phyloP scores from a whole-genome alignment of 164 flowering plant genomes.

The Chimonanthus salicifolius region DNA sequence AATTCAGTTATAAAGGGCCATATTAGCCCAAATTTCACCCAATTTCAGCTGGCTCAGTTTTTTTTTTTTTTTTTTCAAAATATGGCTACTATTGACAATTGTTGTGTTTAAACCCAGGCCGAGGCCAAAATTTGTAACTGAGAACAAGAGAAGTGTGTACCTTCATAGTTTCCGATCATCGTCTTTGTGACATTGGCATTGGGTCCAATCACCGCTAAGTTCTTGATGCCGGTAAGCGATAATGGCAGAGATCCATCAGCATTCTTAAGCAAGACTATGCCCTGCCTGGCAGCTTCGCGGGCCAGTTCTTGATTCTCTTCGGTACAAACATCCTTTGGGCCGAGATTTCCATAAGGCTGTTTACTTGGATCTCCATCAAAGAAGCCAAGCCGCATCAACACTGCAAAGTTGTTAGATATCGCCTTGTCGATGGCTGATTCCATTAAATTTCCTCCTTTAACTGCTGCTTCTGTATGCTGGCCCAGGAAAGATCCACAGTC shows the following conservation, averaged over 20 bases:
- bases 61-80: too few relatives aligned
- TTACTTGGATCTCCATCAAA: slow-evolving; percentile 25
- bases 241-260: slow-evolving; percentile 5
- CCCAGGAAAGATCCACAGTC: slow-evolving; percentile 7
- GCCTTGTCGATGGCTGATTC: slow-evolving; percentile 8
- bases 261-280: slow-evolving; percentile 13
- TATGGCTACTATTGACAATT: too few relatives aligned
- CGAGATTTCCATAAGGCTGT: slow-evolving; percentile 15
- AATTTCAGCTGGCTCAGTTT: too few relatives aligned
- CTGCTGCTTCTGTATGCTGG: not conserved
- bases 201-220: slow-evolving; percentile 2
- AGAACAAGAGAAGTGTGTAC: not conserved
- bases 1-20: too few relatives aligned
- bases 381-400: slow-evolving; percentile 17
- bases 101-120: too few relatives aligned
- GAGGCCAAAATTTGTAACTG: too few relatives aligned
- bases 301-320: slow-evolving; percentile 7
- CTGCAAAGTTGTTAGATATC: not conserved
- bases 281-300: slow-evolving; percentile 6
- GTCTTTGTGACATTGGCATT: slow-evolving; percentile 5
- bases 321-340: slow-evolving; percentile 3
- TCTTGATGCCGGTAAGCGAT: not conserved
- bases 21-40: too few relatives aligned
- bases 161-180: slow-evolving; percentile 14
- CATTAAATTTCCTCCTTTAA: not conserved